phyloP scores from a whole-genome alignment of 2,329 filamentous ascomycete species.

The Arthroderma sp. region DNA sequence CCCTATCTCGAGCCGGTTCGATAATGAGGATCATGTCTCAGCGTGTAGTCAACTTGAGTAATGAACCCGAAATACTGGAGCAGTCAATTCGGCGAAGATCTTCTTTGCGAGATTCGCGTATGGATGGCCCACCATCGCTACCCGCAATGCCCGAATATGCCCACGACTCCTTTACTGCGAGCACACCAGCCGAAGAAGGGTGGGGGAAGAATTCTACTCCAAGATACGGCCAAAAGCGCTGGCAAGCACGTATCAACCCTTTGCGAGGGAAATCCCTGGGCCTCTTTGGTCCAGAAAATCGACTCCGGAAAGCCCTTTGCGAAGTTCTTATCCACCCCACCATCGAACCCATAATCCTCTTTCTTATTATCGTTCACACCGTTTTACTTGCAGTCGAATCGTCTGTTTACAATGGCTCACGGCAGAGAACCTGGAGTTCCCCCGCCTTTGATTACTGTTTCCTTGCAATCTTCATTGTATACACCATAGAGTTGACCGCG shows the following conservation, averaged over 20 bases:
- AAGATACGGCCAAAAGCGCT: slow-evolving; percentile 15
- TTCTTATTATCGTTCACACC: slow-evolving; percentile 79
- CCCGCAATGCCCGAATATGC: slow-evolving; percentile 35
- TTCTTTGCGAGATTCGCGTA: slow-evolving; percentile 34
- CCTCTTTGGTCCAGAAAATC: slow-evolving; percentile 67
- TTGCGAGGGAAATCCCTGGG: slow-evolving; percentile 76
- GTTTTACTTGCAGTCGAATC: slow-evolving; percentile 79
- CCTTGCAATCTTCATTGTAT: slow-evolving; percentile 71
- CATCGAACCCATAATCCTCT: slow-evolving; percentile 72
- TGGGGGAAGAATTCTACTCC: slow-evolving; percentile 21
- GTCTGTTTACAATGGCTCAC: slow-evolving; percentile 51
- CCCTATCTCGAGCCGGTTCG: slow-evolving; percentile 56
- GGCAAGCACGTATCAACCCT: slow-evolving; percentile 50
- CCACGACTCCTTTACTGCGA: slow-evolving; percentile 28
- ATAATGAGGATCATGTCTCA: slow-evolving; percentile 84
- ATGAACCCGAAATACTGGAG: slow-evolving; percentile 74
- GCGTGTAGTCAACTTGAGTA: slow-evolving; percentile 93
- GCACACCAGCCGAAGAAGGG: slow-evolving; percentile 23
- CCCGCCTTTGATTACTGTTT: slow-evolving; percentile 62
- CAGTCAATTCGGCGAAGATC: slow-evolving; percentile 52
- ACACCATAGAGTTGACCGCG: slow-evolving; percentile 71
- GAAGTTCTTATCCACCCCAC: slow-evolving; percentile 74
- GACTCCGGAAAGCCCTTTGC: slow-evolving; percentile 60
- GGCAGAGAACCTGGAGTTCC: slow-evolving; percentile 52
- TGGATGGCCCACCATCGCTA: slow-evolving; percentile 40